phyloP scores from a whole-genome alignment of 2,329 filamentous ascomycete genomes.

The Ophiocordyceps robertsii region DNA sequence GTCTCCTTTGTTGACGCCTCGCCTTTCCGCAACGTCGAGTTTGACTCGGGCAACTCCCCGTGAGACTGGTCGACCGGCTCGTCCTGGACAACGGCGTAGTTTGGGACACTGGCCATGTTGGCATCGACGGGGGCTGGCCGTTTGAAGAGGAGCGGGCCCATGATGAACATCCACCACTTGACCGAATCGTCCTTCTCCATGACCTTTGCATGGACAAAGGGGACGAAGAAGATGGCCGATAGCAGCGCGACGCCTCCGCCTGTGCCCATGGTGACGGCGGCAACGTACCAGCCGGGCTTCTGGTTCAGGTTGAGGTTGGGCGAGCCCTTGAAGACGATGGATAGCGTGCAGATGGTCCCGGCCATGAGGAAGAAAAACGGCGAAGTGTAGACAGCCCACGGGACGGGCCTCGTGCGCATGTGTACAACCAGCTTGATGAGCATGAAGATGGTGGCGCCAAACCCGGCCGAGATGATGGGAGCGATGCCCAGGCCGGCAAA shows the following conservation, averaged over 20 bases:
- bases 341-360: conserved; percentile 60
- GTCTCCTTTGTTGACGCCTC: conserved; percentile 8
- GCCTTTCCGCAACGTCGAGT: background rate
- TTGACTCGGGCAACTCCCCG: no score
- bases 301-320: conserved; percentile 51
- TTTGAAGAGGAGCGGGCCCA: conserved; percentile 50
- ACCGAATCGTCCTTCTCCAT: conserved; percentile 55
- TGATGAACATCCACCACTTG: conserved; percentile 47
- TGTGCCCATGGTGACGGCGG: conserved; percentile 49
- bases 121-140: conserved; percentile 41
- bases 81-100: conserved; percentile 67
- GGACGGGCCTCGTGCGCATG: conserved; percentile 55
- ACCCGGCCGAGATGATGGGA: conserved; percentile 50
- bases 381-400: conserved; percentile 59
- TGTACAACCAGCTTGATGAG: conserved; percentile 54
- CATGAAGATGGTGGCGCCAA: conserved; percentile 54
- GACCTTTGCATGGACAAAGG: conserved; percentile 51
- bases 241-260: conserved; percentile 47
- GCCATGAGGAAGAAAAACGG: conserved; percentile 70
- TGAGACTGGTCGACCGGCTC: conserved; percentile 28
- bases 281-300: conserved; percentile 56
- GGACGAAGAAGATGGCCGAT: conserved; percentile 59
- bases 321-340: conserved; percentile 71
- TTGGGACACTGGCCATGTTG: conserved; percentile 46
- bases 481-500: conserved; percentile 61